phyloP scores from a whole-genome alignment of 768 basidiomycete species.

The Tricholoma sp. region DNA sequence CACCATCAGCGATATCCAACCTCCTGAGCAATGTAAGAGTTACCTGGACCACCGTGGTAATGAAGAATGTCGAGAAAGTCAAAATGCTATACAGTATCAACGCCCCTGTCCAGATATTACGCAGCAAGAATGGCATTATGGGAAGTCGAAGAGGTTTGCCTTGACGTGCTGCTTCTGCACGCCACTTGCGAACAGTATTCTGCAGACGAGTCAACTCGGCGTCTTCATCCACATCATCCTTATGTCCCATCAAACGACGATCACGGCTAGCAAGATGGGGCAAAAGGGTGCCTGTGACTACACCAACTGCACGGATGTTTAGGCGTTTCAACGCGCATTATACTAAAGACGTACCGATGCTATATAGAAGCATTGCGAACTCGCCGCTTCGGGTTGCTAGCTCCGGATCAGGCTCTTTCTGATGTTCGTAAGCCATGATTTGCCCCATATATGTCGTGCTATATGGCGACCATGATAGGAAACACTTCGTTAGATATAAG shows the following conservation, averaged over 20 bases:
- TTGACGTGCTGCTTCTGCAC: slow-evolving; percentile 71
- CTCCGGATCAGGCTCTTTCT: slow-evolving; percentile 73
- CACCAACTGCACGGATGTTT: slow-evolving; percentile 59
- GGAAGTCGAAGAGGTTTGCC: slow-evolving; percentile 77
- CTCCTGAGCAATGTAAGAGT: slow-evolving; percentile 6
- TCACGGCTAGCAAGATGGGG: slow-evolving; percentile 83
- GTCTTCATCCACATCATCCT: slow-evolving; percentile 69
- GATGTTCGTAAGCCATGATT: slow-evolving; percentile 80
- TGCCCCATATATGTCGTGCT: slow-evolving; percentile 94
- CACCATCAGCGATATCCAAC: not conserved
- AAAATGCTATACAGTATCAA: slow-evolving; percentile 74
- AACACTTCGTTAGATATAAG: not conserved
- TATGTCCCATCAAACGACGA: slow-evolving; percentile 67
- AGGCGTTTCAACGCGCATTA: slow-evolving; percentile 3
- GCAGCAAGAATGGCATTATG: slow-evolving; percentile 83
- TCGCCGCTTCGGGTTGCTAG: slow-evolving; percentile 82
- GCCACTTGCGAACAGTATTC: slow-evolving; percentile 73
- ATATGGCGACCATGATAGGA: not conserved
- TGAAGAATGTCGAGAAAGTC: slow-evolving; percentile 83
- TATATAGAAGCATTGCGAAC: slow-evolving; percentile 86
- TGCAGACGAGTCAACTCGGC: slow-evolving; percentile 67
- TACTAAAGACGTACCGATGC: slow-evolving; percentile 55
- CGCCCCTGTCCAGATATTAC: slow-evolving; percentile 92
- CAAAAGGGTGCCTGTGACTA: slow-evolving; percentile 72
- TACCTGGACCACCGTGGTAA: slow-evolving; percentile 71